Percentiles rank a stretch among this genome's conserved stretches.
These are phyloP conservation scores for Lanmaoa pseudosensibilis DNA, from an alignment of 768 basidiomycete genomes.

Conservation along the genomic window DNA sequence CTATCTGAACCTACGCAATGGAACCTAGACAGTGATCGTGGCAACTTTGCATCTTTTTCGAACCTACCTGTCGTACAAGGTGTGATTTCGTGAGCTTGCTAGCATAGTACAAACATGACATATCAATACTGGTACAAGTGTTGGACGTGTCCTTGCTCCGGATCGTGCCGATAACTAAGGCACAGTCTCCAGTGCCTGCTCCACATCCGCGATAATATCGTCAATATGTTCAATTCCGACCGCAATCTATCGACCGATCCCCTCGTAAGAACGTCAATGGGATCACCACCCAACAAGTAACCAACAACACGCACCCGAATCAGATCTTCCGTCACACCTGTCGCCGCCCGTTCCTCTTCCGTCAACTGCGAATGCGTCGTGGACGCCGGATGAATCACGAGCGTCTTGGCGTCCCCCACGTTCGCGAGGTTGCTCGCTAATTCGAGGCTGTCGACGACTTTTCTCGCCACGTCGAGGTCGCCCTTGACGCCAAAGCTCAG, in stretches of 20 bases:
- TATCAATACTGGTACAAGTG: too few species aligned
- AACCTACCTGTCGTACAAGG: too few species aligned
- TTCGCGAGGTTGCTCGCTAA: slow-evolving; percentile 40
- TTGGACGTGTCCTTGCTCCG: too few species aligned
- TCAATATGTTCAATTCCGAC: slow-evolving; percentile 20
- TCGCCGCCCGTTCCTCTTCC: slow-evolving; percentile 54
- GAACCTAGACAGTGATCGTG: too few species aligned
- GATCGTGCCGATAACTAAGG: not conserved
- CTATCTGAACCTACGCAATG: too few species aligned
- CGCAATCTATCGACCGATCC: slow-evolving; percentile 7
- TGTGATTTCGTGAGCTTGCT: too few species aligned
- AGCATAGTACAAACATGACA: too few species aligned
- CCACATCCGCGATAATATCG: slow-evolving; percentile 18
- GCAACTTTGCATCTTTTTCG: too few species aligned
- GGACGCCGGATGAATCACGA: slow-evolving; percentile 75
- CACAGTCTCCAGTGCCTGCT: slow-evolving; percentile 7
- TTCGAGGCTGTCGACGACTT: slow-evolving; percentile 40
- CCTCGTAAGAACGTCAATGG: not conserved
- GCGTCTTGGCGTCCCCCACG: slow-evolving; percentile 68
- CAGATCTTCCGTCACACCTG: slow-evolving; percentile 76
- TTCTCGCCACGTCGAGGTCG: slow-evolving; percentile 14
- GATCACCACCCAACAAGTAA: not conserved
- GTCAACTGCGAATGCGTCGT: slow-evolving; percentile 77
- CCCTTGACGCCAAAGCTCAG: slow-evolving; percentile 16
- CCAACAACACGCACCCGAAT: slow-evolving; percentile 51